These are phyloP conservation scores for Glycine tomentella DNA, from an alignment of 306 rosid species.

Conservation along the genomic window DNA sequence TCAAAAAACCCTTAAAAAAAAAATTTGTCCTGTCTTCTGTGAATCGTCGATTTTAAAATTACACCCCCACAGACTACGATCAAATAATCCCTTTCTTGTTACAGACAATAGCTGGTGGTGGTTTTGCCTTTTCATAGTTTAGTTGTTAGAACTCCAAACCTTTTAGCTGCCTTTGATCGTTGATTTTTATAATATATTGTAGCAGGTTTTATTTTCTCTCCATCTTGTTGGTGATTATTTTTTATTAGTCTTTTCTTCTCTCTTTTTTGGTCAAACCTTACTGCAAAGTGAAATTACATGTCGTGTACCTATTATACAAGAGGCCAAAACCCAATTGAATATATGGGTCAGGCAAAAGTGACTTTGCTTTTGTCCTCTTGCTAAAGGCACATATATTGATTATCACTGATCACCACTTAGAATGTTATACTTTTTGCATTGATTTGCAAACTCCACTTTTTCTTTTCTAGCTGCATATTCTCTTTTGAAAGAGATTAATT, in stretches of 20 bases:
- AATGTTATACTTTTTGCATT: slow-evolving; percentile 25
- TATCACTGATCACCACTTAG: not conserved
- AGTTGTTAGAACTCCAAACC: not conserved
- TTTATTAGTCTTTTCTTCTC: slow-evolving; percentile 30
- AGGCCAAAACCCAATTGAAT: slow-evolving; percentile 40
- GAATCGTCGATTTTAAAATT: not conserved
- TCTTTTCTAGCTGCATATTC: not conserved
- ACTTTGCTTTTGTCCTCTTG: slow-evolving; percentile 48
- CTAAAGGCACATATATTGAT: slow-evolving; percentile 24
- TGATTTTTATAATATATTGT: not conserved
- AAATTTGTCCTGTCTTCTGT: not conserved
- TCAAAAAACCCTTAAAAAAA: not conserved
- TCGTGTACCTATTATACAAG: slow-evolving; percentile 19
- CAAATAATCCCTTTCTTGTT: slow-evolving; percentile 41
- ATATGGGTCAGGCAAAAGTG: slow-evolving; percentile 52
- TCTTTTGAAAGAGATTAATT: not conserved
- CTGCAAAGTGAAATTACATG: slow-evolving; percentile 53
- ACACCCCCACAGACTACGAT: slow-evolving; percentile 42
- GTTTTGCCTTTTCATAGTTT: slow-evolving; percentile 9
- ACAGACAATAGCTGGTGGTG: slow-evolving; percentile 41
- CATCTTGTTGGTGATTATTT: not conserved
- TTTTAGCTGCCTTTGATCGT: not conserved
- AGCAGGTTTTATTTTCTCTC: not conserved
- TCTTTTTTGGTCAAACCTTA: slow-evolving; percentile 55
- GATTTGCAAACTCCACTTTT: slow-evolving; percentile 12